phyloP scores from a whole-genome alignment of 441 rosid species.

The Gossypium gossypioides region DNA sequence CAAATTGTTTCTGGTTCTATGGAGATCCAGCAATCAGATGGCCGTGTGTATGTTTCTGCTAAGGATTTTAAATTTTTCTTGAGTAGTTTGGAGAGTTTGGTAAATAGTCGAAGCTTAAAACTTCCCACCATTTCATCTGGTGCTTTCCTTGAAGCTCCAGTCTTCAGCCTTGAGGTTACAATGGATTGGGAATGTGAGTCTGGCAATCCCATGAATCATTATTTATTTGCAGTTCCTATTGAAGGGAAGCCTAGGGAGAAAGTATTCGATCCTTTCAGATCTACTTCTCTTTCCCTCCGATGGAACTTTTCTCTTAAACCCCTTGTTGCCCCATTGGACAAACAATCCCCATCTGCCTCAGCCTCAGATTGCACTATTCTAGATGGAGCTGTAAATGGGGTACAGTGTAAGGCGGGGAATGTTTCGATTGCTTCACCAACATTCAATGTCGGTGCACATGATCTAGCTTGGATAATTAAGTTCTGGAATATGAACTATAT shows the following conservation, averaged over 20 bases:
- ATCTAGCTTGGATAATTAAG: slow-evolving; percentile 84
- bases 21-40: slow-evolving; percentile 94
- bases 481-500: slow-evolving; percentile 74
- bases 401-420: slow-evolving; percentile 32
- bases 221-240: slow-evolving; percentile 71
- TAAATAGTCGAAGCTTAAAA: slow-evolving; percentile 52
- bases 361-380: slow-evolving; percentile 19
- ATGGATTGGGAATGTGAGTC: slow-evolving; percentile 98
- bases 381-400: background rate
- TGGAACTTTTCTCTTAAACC: slow-evolving; percentile 89
- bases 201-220: slow-evolving; percentile 87
- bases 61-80: slow-evolving; percentile 66
- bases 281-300: slow-evolving; percentile 80
- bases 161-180: slow-evolving; percentile 69
- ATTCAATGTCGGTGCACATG: slow-evolving; percentile 85
- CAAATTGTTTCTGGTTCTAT: slow-evolving; percentile 52
- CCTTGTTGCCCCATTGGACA: slow-evolving; percentile 23
- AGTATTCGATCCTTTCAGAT: slow-evolving; percentile 91
- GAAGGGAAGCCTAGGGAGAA: slow-evolving; percentile 82
- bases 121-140: slow-evolving; percentile 43
- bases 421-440: slow-evolving; percentile 42
- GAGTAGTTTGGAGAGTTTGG: slow-evolving; percentile 91
- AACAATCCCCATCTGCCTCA: slow-evolving; percentile 32
- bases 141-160: slow-evolving; percentile 69
- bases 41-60: slow-evolving; percentile 62